Base-by-base conservation (phyloP, 306 rosid species). In the Acacia acuminata region DNA sequence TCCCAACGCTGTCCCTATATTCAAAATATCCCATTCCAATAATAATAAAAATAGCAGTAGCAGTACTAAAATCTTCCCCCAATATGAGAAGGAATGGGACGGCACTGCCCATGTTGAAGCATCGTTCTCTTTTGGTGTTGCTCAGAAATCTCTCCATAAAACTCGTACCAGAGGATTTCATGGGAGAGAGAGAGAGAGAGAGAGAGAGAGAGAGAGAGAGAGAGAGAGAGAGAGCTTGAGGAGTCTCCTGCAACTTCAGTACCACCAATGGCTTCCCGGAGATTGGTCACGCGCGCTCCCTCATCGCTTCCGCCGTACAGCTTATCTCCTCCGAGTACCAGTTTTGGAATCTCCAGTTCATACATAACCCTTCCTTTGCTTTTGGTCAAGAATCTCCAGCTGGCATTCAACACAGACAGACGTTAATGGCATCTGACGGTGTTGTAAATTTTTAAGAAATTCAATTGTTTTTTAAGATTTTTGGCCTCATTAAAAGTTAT, bases 171-270 rank as follows among this genome's bases (percentile, higher is more conserved):
- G 82, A 71, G 48, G 80, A 75, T 78, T 83, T 89, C 95, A 88
- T 94, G 84, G 77, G 15, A 30, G 77, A 78, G 55, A 15, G n/a
- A n/a, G n/a, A n/a, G n/a, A n/a, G n/a, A n/a, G n/a, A n/a, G n/a
- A n/a, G n/a, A n/a, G n/a, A n/a, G n/a, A n/a, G n/a, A n/a, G n/a
- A n/a, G n/a, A n/a, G n/a, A n/a, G n/a, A n/a, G n/a, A n/a, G n/a
- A n/a, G n/a, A n/a, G n/a, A n/a, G 14, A 72, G 38, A 43, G 7
- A 63, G 71, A 77, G 56, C 20, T 53, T n/a, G 2, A 24, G 75
- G 61, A 61, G 76, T 96, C 0, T 94, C 99, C 34, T 96, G 99
- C 90, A 96, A 96, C 79, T 96, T 96, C 89, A 96, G 97, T 89
- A 81, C 91, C 82, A 82, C 90, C 4, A 94, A 94, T 73, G 99